Evolutionary conservation across 2,329 filamentous ascomycete genomes (phyloP), one percentile per base, ranked within the genome.

Genomic region (Catunica adiposa): DNA sequence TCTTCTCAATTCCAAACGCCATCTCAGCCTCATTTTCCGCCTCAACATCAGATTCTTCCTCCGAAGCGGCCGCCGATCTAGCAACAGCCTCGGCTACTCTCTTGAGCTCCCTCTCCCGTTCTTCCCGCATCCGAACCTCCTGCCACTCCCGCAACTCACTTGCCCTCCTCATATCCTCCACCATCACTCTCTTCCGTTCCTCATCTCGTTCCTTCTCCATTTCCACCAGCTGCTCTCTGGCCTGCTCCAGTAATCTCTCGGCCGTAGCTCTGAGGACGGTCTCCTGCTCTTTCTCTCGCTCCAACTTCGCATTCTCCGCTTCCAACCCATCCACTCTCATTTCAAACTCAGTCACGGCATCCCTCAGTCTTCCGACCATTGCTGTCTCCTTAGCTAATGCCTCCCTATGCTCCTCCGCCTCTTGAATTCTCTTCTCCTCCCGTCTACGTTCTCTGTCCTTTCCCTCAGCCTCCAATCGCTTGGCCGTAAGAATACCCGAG

Each of bases 141-240:
- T 38, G 22, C 23, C 34, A 25, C 5, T 26, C 31, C 6, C 42
- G 25, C 38, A 47, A 48, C 50, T 56, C 47, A 20, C 25, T 56
- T 3, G 46, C 54, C 6, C 54, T 37, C 22, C 50, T 34, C 54
- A 56, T 56, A 20, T 56, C 54, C 6, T 51, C 34, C 6, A 56
- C 47, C 34, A 56, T 51, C 6, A 3, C 40, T 8, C 17, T 50
- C 51, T 29, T 34, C n/a, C 23, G 25, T 22, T 55, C 46, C 38
- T 47, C 22, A 26, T 58, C 47, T 5, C 29, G 31, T 34, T 55
- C 53, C 2, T 4, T 9, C n/a, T 58, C 53, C 48, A 58, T 15
- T 22, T 51, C 53, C 3, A 22, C 26, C n/a, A 56, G 15, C 14
- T 52, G 17, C 9, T n/a, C 22, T 15, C 38, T 29, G 1, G 54